Evolutionary conservation across 352 stramenopile genomes (phyloP), one percentile per base, ranked within the genome.

Genomic region (Globisporangium radiosum): DNA sequence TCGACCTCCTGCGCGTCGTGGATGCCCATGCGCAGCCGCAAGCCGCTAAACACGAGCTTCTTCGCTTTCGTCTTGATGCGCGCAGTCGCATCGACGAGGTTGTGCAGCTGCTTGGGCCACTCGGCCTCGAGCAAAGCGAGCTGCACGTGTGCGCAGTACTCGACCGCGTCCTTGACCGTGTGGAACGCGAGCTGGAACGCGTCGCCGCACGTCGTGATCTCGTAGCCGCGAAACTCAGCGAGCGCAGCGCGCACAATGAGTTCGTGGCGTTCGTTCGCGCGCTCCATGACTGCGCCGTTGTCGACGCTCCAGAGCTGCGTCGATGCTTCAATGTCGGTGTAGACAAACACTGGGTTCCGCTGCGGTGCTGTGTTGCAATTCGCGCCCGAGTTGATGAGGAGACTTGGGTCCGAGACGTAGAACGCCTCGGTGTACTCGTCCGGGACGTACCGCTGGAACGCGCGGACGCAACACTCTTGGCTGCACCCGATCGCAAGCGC

Each of bases 291-390:
- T 4, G 54, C 42, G 3, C 65, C 69, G 25, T 82, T 64, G 14
- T 72, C 54, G 17, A 78, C 47, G 0, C 59, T 47, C 78, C 78
- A 87, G 5, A 87, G 62, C 52, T 67, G 59, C 10, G 65, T 87
- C 19, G 78, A 88, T 14, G 73, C 71, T 57, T 88, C 76, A 53
- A 85, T 85, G 62, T 88, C 78, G 14, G 78, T 88, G 74, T 79
- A 83, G 33, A 88, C 74, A 47, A 88, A 87, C 40, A 88, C 73
- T 7, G 76, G 78, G 17, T 81, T 72, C 13, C 61, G 62, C 19
- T 62, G 59, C 15, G 74, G 73, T 9, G 74, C 57, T 4, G 51
- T 51, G 54, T 56, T 66, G 37, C 15, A 38, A 9, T 43, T 56
- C 10, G 57, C 47, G 1, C 47, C 62, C 10, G 52, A 54, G 51